These are phyloP conservation scores for Thielaviopsis populi DNA, from an alignment of 2,329 filamentous ascomycete genomes.

Conservation along the genomic window DNA sequence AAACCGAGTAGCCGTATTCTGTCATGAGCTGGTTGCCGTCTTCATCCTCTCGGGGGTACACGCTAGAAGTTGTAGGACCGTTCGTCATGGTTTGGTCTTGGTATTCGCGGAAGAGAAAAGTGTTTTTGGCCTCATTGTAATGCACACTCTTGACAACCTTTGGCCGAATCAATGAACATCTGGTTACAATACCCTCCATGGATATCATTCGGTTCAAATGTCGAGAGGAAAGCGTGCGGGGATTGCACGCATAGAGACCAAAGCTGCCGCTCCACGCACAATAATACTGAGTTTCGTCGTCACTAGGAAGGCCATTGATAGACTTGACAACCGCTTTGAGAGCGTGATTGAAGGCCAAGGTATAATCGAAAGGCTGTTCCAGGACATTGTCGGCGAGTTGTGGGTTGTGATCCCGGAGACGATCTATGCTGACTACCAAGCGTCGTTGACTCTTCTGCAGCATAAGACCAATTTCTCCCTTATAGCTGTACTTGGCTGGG, in stretches of 20 bases:
- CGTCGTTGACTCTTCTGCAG: constrained; percentile 51
- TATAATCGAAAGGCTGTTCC: constrained; percentile 74
- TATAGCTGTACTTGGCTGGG: constrained; percentile 47
- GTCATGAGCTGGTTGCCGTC: constrained; percentile 84
- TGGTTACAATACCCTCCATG: constrained; percentile 91
- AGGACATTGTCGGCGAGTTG: constrained; percentile 70
- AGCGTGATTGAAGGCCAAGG: constrained; percentile 75
- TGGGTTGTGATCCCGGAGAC: constrained; percentile 73
- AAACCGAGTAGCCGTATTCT: constrained; percentile 91
- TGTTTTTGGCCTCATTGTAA: constrained; percentile 74
- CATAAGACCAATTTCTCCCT: constrained; percentile 73
- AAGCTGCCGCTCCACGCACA: constrained; percentile 96
- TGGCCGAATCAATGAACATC: constrained; percentile 84
- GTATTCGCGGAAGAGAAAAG: constrained; percentile 82
- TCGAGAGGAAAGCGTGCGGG: constrained; percentile 73
- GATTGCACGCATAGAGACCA: constrained; percentile 87
- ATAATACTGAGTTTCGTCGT: constrained; percentile 75
- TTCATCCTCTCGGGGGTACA: constrained; percentile 88
- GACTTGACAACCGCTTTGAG: constrained; percentile 78
- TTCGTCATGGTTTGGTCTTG: constrained; percentile 95
- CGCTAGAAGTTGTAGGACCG: constrained; percentile 73
- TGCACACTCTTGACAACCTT: constrained; percentile 98
- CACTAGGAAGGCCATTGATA: constrained; percentile 60
- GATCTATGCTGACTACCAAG: constrained; percentile 66
- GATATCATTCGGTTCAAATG: constrained; percentile 96